Conservation (phyloP, 768 basidiomycete species). For the Auricularia auricula-judae region DNA sequence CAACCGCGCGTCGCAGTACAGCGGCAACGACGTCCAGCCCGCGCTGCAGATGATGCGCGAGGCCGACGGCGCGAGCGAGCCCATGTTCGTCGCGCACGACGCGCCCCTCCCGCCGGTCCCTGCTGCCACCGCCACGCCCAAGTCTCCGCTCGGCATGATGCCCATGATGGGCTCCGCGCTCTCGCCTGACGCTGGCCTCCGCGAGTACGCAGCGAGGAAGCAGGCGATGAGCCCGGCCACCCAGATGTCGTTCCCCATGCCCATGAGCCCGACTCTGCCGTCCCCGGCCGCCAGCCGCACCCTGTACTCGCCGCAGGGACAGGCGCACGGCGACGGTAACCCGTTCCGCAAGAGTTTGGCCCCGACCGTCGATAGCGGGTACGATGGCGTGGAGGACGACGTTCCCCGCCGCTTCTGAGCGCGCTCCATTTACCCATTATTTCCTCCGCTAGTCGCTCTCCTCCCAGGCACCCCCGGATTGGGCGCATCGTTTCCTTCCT, state of each 20-base stretch:
- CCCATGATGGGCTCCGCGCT: constrained; percentile 19
- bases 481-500: background rate
- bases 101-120: constrained; percentile 3
- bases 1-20: constrained; percentile 34
- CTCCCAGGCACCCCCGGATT: background rate
- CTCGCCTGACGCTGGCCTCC: background rate
- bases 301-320: background rate
- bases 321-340: background rate
- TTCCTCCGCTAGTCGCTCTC: background rate
- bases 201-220: background rate
- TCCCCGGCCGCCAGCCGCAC: background rate
- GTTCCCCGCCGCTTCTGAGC: background rate
- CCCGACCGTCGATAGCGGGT: background rate
- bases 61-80: background rate
- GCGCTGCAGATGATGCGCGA: constrained; percentile 67
- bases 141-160: constrained; percentile 24
- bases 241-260: background rate
- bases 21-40: constrained; percentile 38
- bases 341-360: constrained; percentile 1
- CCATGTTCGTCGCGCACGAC: constrained; percentile 2
- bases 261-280: background rate
- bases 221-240: background rate
- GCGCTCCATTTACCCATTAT: background rate
- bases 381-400: background rate
- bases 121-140: constrained; percentile 10